phyloP scores from a whole-genome alignment of 1,139 yeast species.

The Protomyces inouyei region DNA sequence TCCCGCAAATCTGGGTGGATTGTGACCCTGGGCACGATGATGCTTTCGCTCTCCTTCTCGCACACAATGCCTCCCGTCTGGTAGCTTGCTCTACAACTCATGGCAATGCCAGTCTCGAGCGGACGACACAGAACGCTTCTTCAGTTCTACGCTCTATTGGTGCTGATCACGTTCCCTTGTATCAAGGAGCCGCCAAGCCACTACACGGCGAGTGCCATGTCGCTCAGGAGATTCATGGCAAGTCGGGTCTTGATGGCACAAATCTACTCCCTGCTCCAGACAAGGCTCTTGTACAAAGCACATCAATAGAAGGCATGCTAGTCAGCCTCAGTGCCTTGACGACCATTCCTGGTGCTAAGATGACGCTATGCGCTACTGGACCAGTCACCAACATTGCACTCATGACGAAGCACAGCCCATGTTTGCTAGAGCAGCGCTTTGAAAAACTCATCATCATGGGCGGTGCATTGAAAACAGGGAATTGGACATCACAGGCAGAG shows the following conservation, averaged over 20 bases:
- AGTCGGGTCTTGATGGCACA: slow-evolving; percentile 70
- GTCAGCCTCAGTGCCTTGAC: slow-evolving; percentile 46
- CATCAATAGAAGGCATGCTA: not conserved
- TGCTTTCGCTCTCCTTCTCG: slow-evolving; percentile 66
- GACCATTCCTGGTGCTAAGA: slow-evolving; percentile 37
- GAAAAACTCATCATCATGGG: slow-evolving; percentile 66
- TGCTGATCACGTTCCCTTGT: slow-evolving; percentile 53
- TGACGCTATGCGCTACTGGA: slow-evolving; percentile 63
- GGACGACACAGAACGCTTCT: slow-evolving; percentile 67
- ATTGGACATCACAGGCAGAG: slow-evolving; percentile 48
- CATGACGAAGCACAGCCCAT: slow-evolving; percentile 53
- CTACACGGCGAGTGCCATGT: slow-evolving; percentile 47
- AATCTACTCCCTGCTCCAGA: slow-evolving; percentile 47
- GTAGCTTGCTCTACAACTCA: slow-evolving; percentile 76
- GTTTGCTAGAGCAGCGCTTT: slow-evolving; percentile 45
- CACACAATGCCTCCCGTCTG: slow-evolving; percentile 58
- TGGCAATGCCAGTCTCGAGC: slow-evolving; percentile 66
- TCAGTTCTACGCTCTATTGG: slow-evolving; percentile 59
- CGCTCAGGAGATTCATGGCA: slow-evolving; percentile 70
- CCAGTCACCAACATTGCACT: slow-evolving; percentile 62
- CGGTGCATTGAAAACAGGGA: slow-evolving; percentile 50
- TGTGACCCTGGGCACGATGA: slow-evolving; percentile 95
- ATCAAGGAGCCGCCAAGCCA: slow-evolving; percentile 60
- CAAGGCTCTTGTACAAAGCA: not conserved
- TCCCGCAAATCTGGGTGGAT: slow-evolving; percentile 61